phyloP scores from a whole-genome alignment of 306 rosid species.

The Castanea crenata region DNA sequence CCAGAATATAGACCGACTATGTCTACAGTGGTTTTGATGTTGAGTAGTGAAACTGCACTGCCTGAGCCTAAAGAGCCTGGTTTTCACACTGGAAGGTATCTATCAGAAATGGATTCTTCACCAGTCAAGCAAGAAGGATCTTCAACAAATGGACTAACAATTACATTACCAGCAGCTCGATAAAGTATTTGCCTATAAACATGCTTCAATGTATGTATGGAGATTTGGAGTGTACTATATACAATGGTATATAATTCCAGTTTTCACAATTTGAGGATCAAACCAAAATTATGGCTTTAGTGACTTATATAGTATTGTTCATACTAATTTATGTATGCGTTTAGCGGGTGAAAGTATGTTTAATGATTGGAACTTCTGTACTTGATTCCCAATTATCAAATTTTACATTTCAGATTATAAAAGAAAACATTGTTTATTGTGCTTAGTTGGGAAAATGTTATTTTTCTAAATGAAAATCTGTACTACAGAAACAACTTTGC shows the following conservation, averaged over 20 bases:
- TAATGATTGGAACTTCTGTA: no score
- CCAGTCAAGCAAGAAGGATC: background rate
- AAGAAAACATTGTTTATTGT: no score
- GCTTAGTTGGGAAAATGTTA: no score
- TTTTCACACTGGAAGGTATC: constrained; percentile 16
- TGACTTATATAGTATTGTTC: no score
- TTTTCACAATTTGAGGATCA: no score
- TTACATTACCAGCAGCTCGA: constrained; percentile 30
- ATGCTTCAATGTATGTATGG: background rate
- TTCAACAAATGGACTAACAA: constrained; percentile 29
- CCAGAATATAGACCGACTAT: constrained; percentile 46
- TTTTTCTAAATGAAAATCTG: no score
- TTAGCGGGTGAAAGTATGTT: no score
- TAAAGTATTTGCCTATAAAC: background rate
- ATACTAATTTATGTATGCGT: no score
- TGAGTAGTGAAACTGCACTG: constrained; percentile 37
- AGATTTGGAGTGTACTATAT: background rate
- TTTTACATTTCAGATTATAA: no score
- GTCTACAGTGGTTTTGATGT: constrained; percentile 43
- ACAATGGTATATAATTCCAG: background rate
- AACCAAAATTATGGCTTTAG: no score
- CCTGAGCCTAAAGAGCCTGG: constrained; percentile 50
- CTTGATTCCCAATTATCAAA: no score
- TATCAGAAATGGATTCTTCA: constrained; percentile 2
- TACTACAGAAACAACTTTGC: no score